Percentiles rank a stretch among this genome's conserved stretches.
Conservation (phyloP, 305 asterid genomes). For the Fraxinus platypoda region DNA sequence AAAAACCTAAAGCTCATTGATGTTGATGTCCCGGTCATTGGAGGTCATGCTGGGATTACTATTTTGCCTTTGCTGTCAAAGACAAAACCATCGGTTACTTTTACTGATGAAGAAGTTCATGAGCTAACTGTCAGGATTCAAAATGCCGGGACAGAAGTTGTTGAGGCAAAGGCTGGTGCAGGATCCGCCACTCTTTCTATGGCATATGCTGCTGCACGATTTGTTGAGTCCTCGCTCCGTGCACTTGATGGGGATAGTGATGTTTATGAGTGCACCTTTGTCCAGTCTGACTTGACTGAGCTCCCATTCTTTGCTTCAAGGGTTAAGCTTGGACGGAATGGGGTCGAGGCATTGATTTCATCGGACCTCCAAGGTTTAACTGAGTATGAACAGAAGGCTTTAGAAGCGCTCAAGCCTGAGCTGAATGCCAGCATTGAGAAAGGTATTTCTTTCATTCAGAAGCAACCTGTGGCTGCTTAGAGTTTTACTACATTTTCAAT, state of each 20-base stretch:
- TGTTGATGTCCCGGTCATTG: slow-evolving; percentile 64
- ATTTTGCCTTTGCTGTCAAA: slow-evolving; percentile 62
- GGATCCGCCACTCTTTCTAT: slow-evolving; percentile 76
- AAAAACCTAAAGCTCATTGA: slow-evolving; percentile 61
- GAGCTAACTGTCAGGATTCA: slow-evolving; percentile 62
- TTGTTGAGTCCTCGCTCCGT: slow-evolving; percentile 70
- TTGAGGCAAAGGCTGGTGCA: slow-evolving; percentile 75
- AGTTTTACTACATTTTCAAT: slow-evolving; percentile 17
- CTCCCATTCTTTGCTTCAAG: slow-evolving; percentile 90
- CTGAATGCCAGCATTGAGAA: slow-evolving; percentile 81
- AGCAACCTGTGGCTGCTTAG: slow-evolving; percentile 67
- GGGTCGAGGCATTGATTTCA: slow-evolving; percentile 69
- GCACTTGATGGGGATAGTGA: slow-evolving; percentile 87
- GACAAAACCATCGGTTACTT: slow-evolving; percentile 47
- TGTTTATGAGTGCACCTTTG: slow-evolving; percentile 69
- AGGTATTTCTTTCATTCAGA: slow-evolving; percentile 65
- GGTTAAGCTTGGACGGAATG: slow-evolving; percentile 68
- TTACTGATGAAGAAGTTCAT: slow-evolving; percentile 49
- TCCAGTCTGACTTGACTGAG: slow-evolving; percentile 68
- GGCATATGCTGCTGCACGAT: slow-evolving; percentile 75
- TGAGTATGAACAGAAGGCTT: slow-evolving; percentile 66
- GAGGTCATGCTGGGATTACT: slow-evolving; percentile 73
- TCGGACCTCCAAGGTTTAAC: slow-evolving; percentile 70
- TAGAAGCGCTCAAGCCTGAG: slow-evolving; percentile 79
- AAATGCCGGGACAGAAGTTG: slow-evolving; percentile 76